These are phyloP conservation scores for Lepidium didymum DNA, from an alignment of 345 rosid genomes.

Conservation along the genomic window DNA sequence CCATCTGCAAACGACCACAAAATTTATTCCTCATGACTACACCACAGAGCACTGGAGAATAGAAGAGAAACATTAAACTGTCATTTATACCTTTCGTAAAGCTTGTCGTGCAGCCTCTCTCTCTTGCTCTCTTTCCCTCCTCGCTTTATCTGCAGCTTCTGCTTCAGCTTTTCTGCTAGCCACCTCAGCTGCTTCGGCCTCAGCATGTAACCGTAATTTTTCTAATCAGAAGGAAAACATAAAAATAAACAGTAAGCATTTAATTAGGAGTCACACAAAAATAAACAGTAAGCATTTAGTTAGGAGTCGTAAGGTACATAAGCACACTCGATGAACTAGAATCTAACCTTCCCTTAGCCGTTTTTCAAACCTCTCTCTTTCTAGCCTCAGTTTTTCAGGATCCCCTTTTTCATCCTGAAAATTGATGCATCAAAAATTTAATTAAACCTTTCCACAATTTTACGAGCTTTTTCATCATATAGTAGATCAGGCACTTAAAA, in stretches of 20 bases:
- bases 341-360: slow-evolving; percentile 64
- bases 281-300: neutral
- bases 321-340: neutral
- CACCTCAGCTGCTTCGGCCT: slow-evolving; percentile 83
- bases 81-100: slow-evolving; percentile 50
- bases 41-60: neutral
- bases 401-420: slow-evolving; percentile 65
- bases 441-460: neutral
- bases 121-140: slow-evolving; percentile 68
- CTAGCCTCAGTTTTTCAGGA: slow-evolving; percentile 67
- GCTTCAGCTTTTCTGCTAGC: slow-evolving; percentile 64
- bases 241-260: no score
- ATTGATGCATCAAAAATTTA: slow-evolving; percentile 6
- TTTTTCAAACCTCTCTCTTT: slow-evolving; percentile 79
- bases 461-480: neutral
- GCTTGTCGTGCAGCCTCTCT: slow-evolving; percentile 93
- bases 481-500: neutral
- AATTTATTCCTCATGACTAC: neutral
- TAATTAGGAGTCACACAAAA: no score
- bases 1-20: slow-evolving; percentile 52
- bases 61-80: neutral
- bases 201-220: slow-evolving; percentile 71
- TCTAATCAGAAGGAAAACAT: slow-evolving; percentile 40
- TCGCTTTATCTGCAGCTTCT: slow-evolving; percentile 72
- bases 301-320: neutral